phyloP scores from a whole-genome alignment of 805 yeast genomes.

The Starmerella bacillaris region DNA sequence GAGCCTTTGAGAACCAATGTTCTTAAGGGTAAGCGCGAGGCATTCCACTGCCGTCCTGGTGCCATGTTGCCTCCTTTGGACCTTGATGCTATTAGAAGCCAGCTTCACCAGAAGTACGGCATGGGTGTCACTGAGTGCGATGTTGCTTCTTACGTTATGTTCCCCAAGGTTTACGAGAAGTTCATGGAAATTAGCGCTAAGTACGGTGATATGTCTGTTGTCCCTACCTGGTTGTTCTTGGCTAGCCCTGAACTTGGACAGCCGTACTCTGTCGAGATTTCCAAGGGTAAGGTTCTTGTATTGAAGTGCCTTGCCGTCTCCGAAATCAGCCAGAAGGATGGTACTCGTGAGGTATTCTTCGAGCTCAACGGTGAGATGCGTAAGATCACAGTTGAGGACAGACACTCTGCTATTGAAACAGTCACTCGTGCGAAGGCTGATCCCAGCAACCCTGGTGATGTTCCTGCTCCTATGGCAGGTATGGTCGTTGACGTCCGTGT shows the following conservation, averaged over 20 bases:
- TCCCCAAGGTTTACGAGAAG: slow-evolving; percentile 90
- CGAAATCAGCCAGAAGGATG: slow-evolving; percentile 67
- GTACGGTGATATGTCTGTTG: slow-evolving; percentile 82
- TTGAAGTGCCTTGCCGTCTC: slow-evolving; percentile 85
- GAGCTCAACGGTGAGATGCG: slow-evolving; percentile 98
- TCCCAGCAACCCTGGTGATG: slow-evolving; percentile 67
- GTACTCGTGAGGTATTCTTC: slow-evolving; percentile 88
- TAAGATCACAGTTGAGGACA: slow-evolving; percentile 82
- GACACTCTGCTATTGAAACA: slow-evolving; percentile 67
- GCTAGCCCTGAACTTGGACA: slow-evolving; percentile 76
- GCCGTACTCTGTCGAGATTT: slow-evolving; percentile 76
- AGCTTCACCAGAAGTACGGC: slow-evolving; percentile 61
- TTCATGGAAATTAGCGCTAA: slow-evolving; percentile 54
- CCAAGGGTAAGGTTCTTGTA: slow-evolving; percentile 85
- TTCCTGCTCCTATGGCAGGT: slow-evolving; percentile 99
- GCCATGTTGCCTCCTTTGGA: slow-evolving; percentile 73
- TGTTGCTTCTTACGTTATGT: slow-evolving; percentile 91
- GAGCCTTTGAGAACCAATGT: slow-evolving; percentile 91
- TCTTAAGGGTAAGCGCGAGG: slow-evolving; percentile 79
- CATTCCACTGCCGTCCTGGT: slow-evolving; percentile 82
- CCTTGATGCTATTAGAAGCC: slow-evolving; percentile 50
- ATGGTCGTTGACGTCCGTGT: slow-evolving; percentile 89
- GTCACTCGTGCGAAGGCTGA: slow-evolving; percentile 83
- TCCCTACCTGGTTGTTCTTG: slow-evolving; percentile 83
- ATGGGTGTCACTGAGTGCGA: slow-evolving; percentile 58